Evolutionary conservation across 164 flowering plant genomes (phyloP).

Genomic region (Dillenia turbinata): DNA sequence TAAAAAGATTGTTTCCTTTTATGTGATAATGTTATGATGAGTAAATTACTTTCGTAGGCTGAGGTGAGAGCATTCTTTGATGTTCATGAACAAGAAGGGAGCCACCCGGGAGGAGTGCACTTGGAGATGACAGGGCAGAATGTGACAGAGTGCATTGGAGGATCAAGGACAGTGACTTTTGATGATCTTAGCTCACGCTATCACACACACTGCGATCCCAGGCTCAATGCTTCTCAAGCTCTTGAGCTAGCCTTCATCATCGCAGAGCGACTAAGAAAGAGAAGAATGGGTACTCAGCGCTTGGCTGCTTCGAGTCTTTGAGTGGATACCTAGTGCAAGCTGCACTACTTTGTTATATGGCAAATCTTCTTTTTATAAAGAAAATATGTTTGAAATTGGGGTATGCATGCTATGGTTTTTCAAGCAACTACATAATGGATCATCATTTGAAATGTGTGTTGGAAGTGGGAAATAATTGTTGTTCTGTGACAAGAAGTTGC

Average conservation of each 20-base stretch:
- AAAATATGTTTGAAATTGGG: too few relatives aligned
- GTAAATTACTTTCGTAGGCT: slow-evolving; percentile 28
- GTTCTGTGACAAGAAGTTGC: too few relatives aligned
- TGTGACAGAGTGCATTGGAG: slow-evolving; percentile 70
- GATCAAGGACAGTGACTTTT: slow-evolving; percentile 45
- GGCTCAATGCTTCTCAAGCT: slow-evolving; percentile 66
- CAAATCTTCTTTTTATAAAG: too few relatives aligned
- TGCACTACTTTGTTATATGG: too few relatives aligned
- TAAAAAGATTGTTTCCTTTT: too few relatives aligned
- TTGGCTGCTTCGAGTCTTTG: slow-evolving; percentile 12
- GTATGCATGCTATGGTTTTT: too few relatives aligned
- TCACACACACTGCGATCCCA: slow-evolving; percentile 68
- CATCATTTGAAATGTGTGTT: too few relatives aligned
- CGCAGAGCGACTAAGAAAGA: slow-evolving; percentile 52
- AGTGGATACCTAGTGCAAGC: not conserved
- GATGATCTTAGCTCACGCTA: slow-evolving; percentile 56
- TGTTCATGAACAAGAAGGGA: slow-evolving; percentile 72
- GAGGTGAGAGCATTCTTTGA: slow-evolving; percentile 71
- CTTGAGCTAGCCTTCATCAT: slow-evolving; percentile 56
- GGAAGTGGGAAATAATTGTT: too few relatives aligned
- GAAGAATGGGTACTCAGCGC: slow-evolving; percentile 28
- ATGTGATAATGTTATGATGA: too few relatives aligned
- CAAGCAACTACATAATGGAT: too few relatives aligned
- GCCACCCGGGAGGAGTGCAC: slow-evolving; percentile 65
- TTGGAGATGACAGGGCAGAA: slow-evolving; percentile 75